Base-by-base conservation (phyloP, 441 rosid species). In the Iberis amara region DNA sequence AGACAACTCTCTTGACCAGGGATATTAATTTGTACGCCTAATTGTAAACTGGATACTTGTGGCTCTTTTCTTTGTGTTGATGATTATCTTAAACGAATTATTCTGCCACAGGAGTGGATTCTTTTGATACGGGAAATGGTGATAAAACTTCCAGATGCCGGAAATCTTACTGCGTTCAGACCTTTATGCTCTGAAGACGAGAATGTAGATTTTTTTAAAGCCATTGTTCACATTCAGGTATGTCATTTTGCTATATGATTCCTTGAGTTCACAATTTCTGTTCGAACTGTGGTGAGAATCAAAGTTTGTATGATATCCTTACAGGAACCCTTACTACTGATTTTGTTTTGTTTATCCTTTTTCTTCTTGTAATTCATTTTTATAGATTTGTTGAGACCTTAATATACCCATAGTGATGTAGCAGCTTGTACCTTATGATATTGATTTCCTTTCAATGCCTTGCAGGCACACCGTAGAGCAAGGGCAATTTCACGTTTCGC, bases 181-280 rank as follows among this genome's bases (percentile, higher is more conserved):
- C 78, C 77, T 44, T 64, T 92, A 52, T 84, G 89, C 69, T 85
- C 94, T 48, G 94, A 79, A 56, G 90, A 94, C 68, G 83, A 82
- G 21, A 94, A 94, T 61, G 65, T 82, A 27, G 97, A 89, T 75
- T 94, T 94, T 73, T 89, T 94, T 68, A 79, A 77, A 65, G 71
- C 86, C 57, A 72, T 94, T 42, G 66, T 78, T 57, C 94, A 86
- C 74, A 72, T 89, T 61, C 97, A 86, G 96, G 96, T 85, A 47
- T 57, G 48, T n/a, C 12, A 38, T 60, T 53, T 28, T 18, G 21
- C 21, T 18, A 18, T 18, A 18, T 40, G 11, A 26, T 33, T 59
- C 39, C 9, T 49, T 30, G 47, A 47, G 39, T 38, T 18, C 43
- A 36, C 13, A 12, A 43, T 56, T 30, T 42, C 15, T 33, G 31